Evolutionary conservation across 2,329 filamentous ascomycete species (phyloP).

Genomic region (Sporothrix curviconia): DNA sequence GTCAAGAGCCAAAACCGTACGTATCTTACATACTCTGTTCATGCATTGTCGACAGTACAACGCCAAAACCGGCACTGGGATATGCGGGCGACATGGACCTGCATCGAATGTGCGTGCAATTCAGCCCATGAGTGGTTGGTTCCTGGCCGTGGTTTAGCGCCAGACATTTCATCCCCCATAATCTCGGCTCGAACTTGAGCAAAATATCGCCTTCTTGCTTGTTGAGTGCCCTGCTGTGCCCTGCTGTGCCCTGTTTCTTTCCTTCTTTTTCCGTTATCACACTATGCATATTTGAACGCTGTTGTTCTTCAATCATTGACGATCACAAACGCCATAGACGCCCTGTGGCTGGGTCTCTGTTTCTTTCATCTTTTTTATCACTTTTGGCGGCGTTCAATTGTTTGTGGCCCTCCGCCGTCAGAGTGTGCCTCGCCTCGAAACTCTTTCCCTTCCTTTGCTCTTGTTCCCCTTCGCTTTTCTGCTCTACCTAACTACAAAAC

Average conservation of each 20-base stretch:
- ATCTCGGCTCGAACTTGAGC: no score
- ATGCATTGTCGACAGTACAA: no score
- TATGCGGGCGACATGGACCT: conserved; percentile 1
- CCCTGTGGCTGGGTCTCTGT: not conserved
- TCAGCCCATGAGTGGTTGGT: not conserved
- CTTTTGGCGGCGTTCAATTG: not conserved
- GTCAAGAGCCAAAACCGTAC: no score
- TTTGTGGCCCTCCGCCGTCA: no score
- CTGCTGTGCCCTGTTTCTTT: not conserved
- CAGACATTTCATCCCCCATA: not conserved
- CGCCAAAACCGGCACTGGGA: not conserved
- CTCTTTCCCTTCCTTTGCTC: no score
- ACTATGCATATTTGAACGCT: no score
- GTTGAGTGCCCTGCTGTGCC: not conserved
- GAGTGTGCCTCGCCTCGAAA: no score
- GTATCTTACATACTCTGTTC: no score
- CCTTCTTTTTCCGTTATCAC: not conserved
- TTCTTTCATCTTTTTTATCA: not conserved
- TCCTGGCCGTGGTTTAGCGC: conserved; percentile 8
- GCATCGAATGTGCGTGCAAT: not conserved
- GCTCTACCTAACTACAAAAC: no score
- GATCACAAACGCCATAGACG: conserved; percentile 8
- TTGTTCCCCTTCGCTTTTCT: no score
- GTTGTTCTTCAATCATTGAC: not conserved
- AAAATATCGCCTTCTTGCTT: no score